phyloP scores from a whole-genome alignment of 176 grass and related monocot genomes.

The Triticum urartu region DNA sequence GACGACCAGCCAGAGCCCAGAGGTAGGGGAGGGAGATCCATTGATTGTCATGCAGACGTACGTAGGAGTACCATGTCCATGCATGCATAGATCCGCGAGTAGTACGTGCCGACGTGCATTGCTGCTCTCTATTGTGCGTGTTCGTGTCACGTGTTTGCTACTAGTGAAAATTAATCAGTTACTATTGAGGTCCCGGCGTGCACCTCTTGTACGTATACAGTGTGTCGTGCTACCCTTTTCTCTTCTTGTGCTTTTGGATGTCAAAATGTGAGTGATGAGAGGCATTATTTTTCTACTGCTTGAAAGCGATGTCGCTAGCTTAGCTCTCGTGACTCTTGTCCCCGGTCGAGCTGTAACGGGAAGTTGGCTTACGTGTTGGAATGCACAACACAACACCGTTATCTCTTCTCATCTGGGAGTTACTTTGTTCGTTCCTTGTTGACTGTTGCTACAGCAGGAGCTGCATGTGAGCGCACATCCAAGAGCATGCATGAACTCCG shows the following conservation, averaged over 20 bases:
- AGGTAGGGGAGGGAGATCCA: neutral
- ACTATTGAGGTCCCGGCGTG: neutral
- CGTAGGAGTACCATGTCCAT: neutral
- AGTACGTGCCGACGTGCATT: neutral
- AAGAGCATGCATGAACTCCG: too few species aligned
- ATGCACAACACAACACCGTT: neutral
- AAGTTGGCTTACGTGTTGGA: neutral
- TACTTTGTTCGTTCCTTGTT: neutral
- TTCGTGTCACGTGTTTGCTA: neutral
- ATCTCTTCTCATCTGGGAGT: neutral
- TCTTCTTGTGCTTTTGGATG: neutral
- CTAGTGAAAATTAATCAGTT: neutral
- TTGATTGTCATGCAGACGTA: neutral
- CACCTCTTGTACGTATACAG: neutral
- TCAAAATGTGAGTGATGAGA: neutral
- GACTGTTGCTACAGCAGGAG: neutral
- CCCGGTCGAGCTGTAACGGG: neutral
- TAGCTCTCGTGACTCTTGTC: neutral
- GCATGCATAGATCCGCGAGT: slow-evolving; percentile 13
- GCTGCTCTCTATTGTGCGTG: neutral
- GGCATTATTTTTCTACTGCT: neutral
- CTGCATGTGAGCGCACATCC: too few species aligned
- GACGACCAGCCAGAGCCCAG: neutral
- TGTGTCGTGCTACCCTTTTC: neutral
- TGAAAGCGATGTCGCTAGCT: neutral